Evolutionary conservation across 2,329 filamentous ascomycete genomes (phyloP), one percentile per base, ranked within the genome.

Genomic region (Pseudopyrenochaeta lycopersici): DNA sequence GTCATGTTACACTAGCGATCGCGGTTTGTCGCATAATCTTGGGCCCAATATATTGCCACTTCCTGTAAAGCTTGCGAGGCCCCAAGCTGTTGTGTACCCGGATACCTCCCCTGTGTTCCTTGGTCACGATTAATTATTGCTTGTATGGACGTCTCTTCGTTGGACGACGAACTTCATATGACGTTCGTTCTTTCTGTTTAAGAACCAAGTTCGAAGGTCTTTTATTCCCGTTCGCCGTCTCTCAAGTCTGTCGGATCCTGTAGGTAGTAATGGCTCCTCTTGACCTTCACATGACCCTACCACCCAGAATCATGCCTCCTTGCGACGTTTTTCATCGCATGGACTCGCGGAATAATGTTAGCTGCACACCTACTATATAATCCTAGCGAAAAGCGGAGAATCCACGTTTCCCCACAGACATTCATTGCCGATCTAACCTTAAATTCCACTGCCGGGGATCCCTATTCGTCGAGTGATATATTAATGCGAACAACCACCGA

Each of bases 331-430:
- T 4, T n/a, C 21, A 20, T 17, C 5, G 23, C 21, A 27, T 15
- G 27, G 9, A 30, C 40, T 42, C 40, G 23, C 40, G 51, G 45
- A 46, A 21, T 29, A 45, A 45, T 45, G 27, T 45, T 40, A 14
- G 11, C 21, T 42, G 40, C 43, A 20, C 43, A 35, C n/a, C 7
- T 39, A 35, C 20, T 49, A 47, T 49, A 47, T 38, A 49, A 31
- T 35, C 39, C 32, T 35, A 49, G 29, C 32, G 30, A 30, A 54
- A 57, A 52, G 54, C 56, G 56, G 59, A 57, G 59, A 57, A 62
- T 44, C 51, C 56, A 47, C 50, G 49, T 49, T 57, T 51, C 54
- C 43, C 54, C 59, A 60, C 49, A 45, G 17, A 27, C 49, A 18
- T 38, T 35, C 35, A 35, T 49, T 46, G 41, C 51, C 51, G 46